These are phyloP conservation scores for Bathelium albidoporum DNA, from an alignment of 495 filamentous ascomycete species.

Conservation along the genomic window DNA sequence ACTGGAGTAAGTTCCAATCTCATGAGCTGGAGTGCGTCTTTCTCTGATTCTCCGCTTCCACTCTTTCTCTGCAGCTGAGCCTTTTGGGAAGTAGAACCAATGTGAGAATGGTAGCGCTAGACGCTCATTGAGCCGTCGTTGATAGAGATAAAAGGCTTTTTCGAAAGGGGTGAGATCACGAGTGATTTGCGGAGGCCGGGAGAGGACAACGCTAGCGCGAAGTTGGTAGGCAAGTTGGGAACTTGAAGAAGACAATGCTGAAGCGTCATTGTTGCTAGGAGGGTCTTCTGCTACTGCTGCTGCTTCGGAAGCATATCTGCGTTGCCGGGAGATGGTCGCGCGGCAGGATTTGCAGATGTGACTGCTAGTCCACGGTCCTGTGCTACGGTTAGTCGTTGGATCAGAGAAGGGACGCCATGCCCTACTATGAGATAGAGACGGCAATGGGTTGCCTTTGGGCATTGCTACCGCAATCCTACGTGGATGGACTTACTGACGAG, in stretches of 20 bases:
- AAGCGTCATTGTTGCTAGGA: constrained; percentile 7
- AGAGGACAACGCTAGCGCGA: constrained; percentile 73
- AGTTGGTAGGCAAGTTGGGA: constrained; percentile 48
- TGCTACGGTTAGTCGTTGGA: not conserved
- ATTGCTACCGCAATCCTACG: not conserved
- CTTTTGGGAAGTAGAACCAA: constrained; percentile 93
- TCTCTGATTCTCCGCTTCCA: constrained; percentile 80
- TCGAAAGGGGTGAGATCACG: constrained; percentile 78
- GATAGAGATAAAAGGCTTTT: constrained; percentile 88
- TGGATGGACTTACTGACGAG: not conserved
- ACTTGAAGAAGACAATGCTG: constrained; percentile 16
- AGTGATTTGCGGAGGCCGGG: constrained; percentile 79
- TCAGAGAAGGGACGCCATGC: not conserved
- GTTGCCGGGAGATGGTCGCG: constrained; percentile 38
- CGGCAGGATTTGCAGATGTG: constrained; percentile 44
- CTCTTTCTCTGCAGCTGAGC: constrained; percentile 71
- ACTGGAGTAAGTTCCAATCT: constrained; percentile 78
- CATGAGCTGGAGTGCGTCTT: constrained; percentile 63
- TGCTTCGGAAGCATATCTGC: constrained; percentile 37
- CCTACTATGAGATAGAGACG: not conserved
- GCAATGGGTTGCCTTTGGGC: not conserved
- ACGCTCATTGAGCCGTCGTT: constrained; percentile 92
- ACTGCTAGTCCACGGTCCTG: constrained; percentile 26
- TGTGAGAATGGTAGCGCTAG: constrained; percentile 78
- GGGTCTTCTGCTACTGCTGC: constrained; percentile 27